Conservation (phyloP, 371 early-diverging fungal species). For the Funneliformis caledonium region DNA sequence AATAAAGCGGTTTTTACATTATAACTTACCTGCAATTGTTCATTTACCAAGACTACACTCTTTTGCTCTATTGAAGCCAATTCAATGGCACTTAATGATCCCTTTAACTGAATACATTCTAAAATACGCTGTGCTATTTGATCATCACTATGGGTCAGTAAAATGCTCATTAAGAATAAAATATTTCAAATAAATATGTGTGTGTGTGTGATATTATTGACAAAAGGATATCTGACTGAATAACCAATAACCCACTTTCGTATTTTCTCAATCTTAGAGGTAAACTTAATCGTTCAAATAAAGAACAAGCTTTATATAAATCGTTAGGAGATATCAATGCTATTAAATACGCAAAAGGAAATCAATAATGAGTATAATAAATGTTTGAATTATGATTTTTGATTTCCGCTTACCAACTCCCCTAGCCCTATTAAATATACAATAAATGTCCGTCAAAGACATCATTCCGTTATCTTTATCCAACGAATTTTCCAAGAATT, state of each 20-base stretch:
- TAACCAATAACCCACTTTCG: conserved; percentile 76
- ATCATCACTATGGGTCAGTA: conserved; percentile 70
- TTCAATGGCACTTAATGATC: conserved; percentile 69
- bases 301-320: conserved; percentile 72
- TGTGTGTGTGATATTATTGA: background rate
- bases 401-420: conserved; percentile 68
- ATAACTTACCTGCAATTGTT: conserved; percentile 70
- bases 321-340: conserved; percentile 89
- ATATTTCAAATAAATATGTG: background rate
- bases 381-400: background rate
- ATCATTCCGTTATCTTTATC: conserved; percentile 71
- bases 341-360: conserved; percentile 37
- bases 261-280: conserved; percentile 78
- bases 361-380: background rate
- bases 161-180: background rate
- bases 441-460: conserved; percentile 87
- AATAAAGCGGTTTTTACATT: conserved; percentile 8
- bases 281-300: conserved; percentile 67
- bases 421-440: conserved; percentile 90
- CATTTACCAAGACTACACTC: conserved; percentile 69
- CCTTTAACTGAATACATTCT: conserved; percentile 59
- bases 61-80: conserved; percentile 71
- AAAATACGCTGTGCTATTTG: conserved; percentile 64
- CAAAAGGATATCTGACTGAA: conserved; percentile 59
- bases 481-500: conserved; percentile 72